Base-by-base conservation (phyloP, 306 rosid species). In the Trifolium dubium region DNA sequence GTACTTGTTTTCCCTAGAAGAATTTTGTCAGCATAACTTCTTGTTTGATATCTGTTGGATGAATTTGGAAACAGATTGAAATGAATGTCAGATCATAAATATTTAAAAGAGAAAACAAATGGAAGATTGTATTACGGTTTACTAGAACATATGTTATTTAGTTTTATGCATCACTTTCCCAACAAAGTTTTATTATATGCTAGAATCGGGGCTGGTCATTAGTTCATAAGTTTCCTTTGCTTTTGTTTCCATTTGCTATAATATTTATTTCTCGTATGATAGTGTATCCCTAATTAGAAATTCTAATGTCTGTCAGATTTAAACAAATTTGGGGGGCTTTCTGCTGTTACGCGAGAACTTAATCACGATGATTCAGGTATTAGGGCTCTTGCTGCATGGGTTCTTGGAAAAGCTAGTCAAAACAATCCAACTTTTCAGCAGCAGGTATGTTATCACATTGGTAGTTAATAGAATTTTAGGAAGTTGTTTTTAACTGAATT, bases 361-460 rank as follows among this genome's bases (percentile, higher is more conserved):
- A 18, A 81, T 83, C 89, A 91, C 69, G 30, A 83, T 43, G 91
- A 93, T 78, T 63, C 92, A 1, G 86, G 79, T 72, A 83, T 84
- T 47, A 89, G 98, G 82, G 71, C 83, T 18, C 30, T 80, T 79
- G 92, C 97, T 41, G 97, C 98, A 1, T 93, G 96, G 98, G 77
- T 91, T 69, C 66, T 93, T 67, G 98, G 98, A 75, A 86, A 86
- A 82, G 92, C 92, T 64, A 79, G 91, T 84, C 97, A 93, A 76
- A 93, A 93, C 66, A 91, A 93, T 69, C 96, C 88, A 54, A 73
- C 74, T 69, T 89, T 89, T 75, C 98, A 93, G 80, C 85, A 75
- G 69, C 92, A 88, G 97, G 98, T 88, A 74, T 79, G 64, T 3
- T 58, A 11, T 44, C 75, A 41, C 23, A 30, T 58, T 80, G 10